These are phyloP conservation scores for Stellera chamaejasme DNA, from an alignment of 345 rosid species.

Conservation along the genomic window DNA sequence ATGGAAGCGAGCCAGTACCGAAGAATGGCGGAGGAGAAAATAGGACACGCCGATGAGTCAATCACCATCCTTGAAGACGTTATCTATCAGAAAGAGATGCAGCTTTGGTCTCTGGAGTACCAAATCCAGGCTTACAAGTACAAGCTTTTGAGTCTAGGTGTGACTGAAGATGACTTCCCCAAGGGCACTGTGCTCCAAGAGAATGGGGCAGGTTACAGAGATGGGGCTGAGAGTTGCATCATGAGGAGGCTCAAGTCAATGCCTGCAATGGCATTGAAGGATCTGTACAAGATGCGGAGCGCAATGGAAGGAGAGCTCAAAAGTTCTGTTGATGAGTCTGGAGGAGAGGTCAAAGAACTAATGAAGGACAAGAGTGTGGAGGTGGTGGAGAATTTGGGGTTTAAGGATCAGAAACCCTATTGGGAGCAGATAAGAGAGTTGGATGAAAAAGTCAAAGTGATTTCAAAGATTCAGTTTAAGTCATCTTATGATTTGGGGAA, in stretches of 20 bases:
- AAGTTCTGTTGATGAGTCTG: not conserved
- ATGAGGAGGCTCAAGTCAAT: conserved; percentile 32
- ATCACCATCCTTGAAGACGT: conserved; percentile 61
- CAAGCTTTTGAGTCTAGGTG: conserved; percentile 51
- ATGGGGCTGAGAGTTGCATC: conserved; percentile 9
- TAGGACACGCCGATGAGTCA: conserved; percentile 73
- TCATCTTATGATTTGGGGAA: no score
- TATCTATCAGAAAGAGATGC: conserved; percentile 76
- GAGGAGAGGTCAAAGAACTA: conserved; percentile 18
- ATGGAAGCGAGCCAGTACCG: conserved; percentile 91
- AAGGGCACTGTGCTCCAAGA: conserved; percentile 34
- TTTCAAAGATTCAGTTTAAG: conserved; percentile 9
- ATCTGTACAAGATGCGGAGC: conserved; percentile 17
- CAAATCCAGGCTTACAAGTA: conserved; percentile 74
- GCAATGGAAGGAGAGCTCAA: conserved; percentile 6
- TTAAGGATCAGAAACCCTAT: conserved; percentile 32
- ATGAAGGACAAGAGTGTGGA: conserved; percentile 18
- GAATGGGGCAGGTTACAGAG: conserved; percentile 19
- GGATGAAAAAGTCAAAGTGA: conserved; percentile 41
- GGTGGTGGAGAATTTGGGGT: conserved; percentile 21
- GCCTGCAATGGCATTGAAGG: conserved; percentile 23
- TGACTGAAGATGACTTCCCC: conserved; percentile 29
- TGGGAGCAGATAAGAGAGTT: conserved; percentile 57
- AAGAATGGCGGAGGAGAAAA: conserved; percentile 79
- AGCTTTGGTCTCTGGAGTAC: conserved; percentile 75